Evolutionary conservation across 352 stramenopile genomes (phyloP).

Genomic region (Elongisporangium senticosum): DNA sequence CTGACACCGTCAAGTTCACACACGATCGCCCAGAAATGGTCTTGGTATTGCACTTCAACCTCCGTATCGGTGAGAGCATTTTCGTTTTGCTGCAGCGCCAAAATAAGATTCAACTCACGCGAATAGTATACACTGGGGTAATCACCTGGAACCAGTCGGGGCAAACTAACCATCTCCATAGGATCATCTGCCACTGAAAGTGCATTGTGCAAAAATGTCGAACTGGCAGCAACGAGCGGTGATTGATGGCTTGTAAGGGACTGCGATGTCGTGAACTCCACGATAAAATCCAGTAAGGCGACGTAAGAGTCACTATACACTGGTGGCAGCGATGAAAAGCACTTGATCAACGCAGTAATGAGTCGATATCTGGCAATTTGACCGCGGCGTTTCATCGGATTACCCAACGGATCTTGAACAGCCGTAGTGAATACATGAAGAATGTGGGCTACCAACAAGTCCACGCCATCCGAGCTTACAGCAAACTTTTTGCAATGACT

Average conservation of each 20-base stretch:
- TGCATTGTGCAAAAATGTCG: constrained; percentile 61
- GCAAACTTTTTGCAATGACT: constrained; percentile 23
- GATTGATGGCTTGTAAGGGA: constrained; percentile 68
- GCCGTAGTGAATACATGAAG: constrained; percentile 64
- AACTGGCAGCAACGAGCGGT: constrained; percentile 40
- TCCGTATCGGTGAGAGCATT: constrained; percentile 79
- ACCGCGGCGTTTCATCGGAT: constrained; percentile 71
- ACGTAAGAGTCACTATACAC: constrained; percentile 85
- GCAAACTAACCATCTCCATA: constrained; percentile 52
- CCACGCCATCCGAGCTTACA: constrained; percentile 28
- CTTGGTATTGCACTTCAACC: constrained; percentile 78
- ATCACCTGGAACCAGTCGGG: constrained; percentile 57
- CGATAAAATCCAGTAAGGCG: constrained; percentile 66
- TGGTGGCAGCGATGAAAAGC: constrained; percentile 60
- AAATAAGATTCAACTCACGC: constrained; percentile 70
- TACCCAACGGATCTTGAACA: constrained; percentile 51
- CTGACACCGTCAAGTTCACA: constrained; percentile 23
- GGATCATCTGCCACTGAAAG: constrained; percentile 47
- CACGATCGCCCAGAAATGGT: constrained; percentile 58
- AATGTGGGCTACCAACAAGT: constrained; percentile 63
- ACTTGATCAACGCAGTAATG: constrained; percentile 74
- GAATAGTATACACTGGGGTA: constrained; percentile 60
- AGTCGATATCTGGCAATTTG: constrained; percentile 78
- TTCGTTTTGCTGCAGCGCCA: constrained; percentile 60
- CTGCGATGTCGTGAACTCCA: constrained; percentile 72